A percentile compares a stretch with the other conserved stretches of the same genome.
Conservation (phyloP, 768 basidiomycete species). For the Pleurotus sapidus region DNA sequence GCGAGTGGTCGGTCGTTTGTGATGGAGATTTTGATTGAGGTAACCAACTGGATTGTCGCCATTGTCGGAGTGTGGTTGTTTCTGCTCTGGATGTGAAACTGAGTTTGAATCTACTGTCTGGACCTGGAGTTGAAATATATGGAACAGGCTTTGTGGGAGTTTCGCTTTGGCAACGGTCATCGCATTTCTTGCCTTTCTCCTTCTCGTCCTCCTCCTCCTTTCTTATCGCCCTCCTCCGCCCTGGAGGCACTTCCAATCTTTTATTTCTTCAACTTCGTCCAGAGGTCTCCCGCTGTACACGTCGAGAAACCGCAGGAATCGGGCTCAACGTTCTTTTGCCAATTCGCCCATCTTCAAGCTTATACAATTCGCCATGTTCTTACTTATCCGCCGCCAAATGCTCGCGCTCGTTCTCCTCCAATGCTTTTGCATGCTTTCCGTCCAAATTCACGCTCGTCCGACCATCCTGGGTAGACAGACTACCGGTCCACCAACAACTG, state of each 20-base stretch:
- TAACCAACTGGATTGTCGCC: not conserved
- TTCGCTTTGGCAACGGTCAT: constrained; percentile 7
- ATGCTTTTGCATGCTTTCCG: constrained; percentile 31
- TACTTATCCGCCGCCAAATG: constrained; percentile 24
- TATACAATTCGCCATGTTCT: constrained; percentile 33
- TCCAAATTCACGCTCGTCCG: constrained; percentile 34
- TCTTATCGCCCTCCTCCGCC: constrained; percentile 27
- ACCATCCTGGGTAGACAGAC: constrained; percentile 29
- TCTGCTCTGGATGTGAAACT: not conserved
- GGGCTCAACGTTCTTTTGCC: constrained; percentile 34
- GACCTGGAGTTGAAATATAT: too few relatives aligned
- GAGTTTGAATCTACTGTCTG: not conserved
- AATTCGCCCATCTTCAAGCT: constrained; percentile 19
- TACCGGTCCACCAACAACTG: constrained; percentile 27
- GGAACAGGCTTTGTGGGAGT: constrained; percentile 5
- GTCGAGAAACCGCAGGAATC: constrained; percentile 50
- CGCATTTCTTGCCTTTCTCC: constrained; percentile 14
- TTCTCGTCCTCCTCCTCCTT: constrained; percentile 22
- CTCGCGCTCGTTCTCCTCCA: constrained; percentile 37
- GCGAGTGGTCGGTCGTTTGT: constrained; percentile 5
- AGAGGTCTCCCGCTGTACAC: constrained; percentile 26
- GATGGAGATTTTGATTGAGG: constrained; percentile 4
- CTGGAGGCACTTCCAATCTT: constrained; percentile 47
- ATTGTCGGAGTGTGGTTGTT: not conserved
- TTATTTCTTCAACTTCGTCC: constrained; percentile 21